Conservation (phyloP, 2,329 filamentous ascomycete genomes). For the Knoxdaviesia capensis region DNA sequence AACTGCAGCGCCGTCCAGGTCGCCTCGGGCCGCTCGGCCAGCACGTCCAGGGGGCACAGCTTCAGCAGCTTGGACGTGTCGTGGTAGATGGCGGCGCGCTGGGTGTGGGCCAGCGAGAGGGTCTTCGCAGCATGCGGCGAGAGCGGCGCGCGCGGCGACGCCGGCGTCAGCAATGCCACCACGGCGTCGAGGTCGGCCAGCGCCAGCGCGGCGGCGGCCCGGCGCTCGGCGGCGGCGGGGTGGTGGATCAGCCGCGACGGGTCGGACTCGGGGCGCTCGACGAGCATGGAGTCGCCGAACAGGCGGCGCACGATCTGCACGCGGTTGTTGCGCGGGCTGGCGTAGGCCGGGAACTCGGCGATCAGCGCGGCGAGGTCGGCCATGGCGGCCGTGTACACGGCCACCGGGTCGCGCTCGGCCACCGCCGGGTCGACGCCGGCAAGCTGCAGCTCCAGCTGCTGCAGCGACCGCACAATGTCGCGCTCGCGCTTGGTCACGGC, state of each 20-base stretch:
- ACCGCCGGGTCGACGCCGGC: constrained; percentile 18
- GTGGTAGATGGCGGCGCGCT: constrained; percentile 46
- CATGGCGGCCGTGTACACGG: constrained; percentile 26
- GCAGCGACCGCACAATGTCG: constrained; percentile 31
- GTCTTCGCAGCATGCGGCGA: constrained; percentile 46
- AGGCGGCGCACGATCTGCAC: constrained; percentile 44
- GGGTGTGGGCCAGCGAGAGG: constrained; percentile 50
- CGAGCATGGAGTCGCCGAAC: constrained; percentile 39
- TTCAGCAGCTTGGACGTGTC: constrained; percentile 30
- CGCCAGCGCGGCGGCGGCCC: constrained; percentile 17
- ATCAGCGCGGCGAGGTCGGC: constrained; percentile 34
- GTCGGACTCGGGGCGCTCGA: constrained; percentile 17
- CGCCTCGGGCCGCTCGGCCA: constrained; percentile 19
- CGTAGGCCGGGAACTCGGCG: constrained; percentile 39
- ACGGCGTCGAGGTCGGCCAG: constrained; percentile 35
- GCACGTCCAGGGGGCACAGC: constrained; percentile 17
- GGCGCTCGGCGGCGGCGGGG: constrained; percentile 16
- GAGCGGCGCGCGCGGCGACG: constrained; percentile 26
- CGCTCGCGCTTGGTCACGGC: constrained; percentile 28
- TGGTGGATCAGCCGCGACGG: constrained; percentile 20
- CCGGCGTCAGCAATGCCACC: constrained; percentile 37
- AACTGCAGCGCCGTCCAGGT: constrained; percentile 33
- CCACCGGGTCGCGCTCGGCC: constrained; percentile 15
- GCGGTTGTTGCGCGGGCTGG: constrained; percentile 55
- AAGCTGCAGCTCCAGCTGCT: constrained; percentile 32